Base-by-base conservation (phyloP, 139 green algal species). In the Desmodesmus armatus region DNA sequence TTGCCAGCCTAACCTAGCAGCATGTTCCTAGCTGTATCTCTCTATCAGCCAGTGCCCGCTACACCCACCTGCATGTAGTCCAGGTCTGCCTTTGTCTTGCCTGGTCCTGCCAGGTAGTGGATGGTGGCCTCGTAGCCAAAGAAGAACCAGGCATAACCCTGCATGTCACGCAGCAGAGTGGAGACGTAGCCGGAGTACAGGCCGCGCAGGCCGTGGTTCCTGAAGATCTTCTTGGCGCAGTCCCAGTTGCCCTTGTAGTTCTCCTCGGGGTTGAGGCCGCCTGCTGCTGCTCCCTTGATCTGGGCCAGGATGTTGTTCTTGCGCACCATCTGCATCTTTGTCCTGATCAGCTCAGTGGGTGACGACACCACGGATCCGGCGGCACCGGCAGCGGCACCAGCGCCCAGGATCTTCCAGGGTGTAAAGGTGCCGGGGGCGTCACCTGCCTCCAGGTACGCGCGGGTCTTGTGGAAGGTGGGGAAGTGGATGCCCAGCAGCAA, bases 131-230 rank as follows among this genome's bases (percentile, higher is more conserved):
- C 87, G 31, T 91, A 91, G 65, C 79, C 87, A 44, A 89, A 82
- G 79, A 91, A 91, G 87, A 91, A 89, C 87, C 87, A 91, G 35
- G 87, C 84, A 49, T 91, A 91, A 78, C 87, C 87, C 84, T 90
- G 87, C 62, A 91, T 91, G 66, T 91, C 87, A 49, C 87, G 73
- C 55, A 89, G 62, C 63, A 89, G 27, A 3, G 87, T 91, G 43
- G 84, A 79, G 17, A 85, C 86, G 75, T 87, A 91, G 75, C 87
- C 87, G 43, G 66, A 55, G 87, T 91, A 91, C 27, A 91, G 77
- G 58, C 87, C 87, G 40, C 67, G 70, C 51, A 91, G 19, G 74
- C 87, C 87, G 66, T 91, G 74, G 41, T 85, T 86, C 29, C 55
- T 39, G n/a, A 89, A 39, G 5, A 91, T 87, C 66, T 89, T 83